Conservation (phyloP, 169 alveolate genomes). For the Ichthyophthirius multifiliis region DNA sequence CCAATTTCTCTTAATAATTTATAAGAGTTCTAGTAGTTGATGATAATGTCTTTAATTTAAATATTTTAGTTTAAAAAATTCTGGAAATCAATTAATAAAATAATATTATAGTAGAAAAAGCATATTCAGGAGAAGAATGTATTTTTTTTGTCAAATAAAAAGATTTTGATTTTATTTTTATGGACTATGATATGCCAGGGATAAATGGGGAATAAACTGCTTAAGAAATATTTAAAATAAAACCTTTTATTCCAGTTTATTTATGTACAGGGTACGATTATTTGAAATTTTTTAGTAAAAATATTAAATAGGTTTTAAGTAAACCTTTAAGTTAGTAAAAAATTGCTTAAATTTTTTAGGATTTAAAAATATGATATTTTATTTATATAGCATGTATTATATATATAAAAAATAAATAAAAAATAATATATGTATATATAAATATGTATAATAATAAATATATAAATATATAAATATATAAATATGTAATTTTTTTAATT, state of each 20-base stretch:
- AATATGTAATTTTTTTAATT: no score
- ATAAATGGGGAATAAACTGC: slow-evolving; percentile 3
- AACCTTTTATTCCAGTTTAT: neutral
- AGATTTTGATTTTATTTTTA: neutral
- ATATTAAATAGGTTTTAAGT: no score
- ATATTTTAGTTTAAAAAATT: neutral
- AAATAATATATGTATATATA: no score
- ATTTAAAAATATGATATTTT: no score
- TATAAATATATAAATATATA: no score
- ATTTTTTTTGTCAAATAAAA: neutral
- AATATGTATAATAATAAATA: no score
- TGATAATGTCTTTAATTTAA: slow-evolving; percentile 3
- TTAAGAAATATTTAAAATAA: neutral
- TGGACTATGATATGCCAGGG: slow-evolving; percentile 21
- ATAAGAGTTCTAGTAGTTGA: neutral
- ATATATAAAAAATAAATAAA: no score
- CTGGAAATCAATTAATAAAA: neutral
- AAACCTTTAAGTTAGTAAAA: no score
- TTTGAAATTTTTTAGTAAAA: no score
- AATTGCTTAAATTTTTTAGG: no score
- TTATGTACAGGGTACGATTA: neutral
- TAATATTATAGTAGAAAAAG: neutral
- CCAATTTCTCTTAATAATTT: neutral
- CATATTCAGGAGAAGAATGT: slow-evolving; percentile 5
- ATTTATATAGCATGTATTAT: no score